phyloP scores from a whole-genome alignment of 805 yeast genomes.

The Lachancea nothofagi region DNA sequence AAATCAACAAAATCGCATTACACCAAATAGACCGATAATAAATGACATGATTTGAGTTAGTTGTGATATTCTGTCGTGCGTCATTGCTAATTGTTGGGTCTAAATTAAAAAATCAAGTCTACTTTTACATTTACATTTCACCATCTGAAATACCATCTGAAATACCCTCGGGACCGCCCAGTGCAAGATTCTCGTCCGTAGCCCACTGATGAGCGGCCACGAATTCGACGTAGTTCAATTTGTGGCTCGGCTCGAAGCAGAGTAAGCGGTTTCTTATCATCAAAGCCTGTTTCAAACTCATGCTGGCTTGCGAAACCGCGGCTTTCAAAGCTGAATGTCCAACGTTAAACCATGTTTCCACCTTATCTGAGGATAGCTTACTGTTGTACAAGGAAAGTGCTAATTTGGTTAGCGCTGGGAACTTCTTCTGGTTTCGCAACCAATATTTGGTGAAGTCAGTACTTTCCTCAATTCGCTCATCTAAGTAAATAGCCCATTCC shows the following conservation, averaged over 20 bases:
- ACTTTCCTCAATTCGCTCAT: conserved; percentile 12
- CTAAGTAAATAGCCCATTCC: conserved; percentile 15
- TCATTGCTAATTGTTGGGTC: too few species aligned
- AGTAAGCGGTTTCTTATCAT: conserved; percentile 13
- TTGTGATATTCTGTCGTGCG: too few species aligned
- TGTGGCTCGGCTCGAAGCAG: conserved; percentile 12
- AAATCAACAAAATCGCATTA: conserved; percentile 1
- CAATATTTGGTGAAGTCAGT: conserved; percentile 12
- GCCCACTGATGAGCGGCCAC: conserved; percentile 14
- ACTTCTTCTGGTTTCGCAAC: conserved; percentile 14
- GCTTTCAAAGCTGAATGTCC: conserved; percentile 11
- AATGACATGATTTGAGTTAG: too few species aligned
- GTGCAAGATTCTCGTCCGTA: conserved; percentile 8
- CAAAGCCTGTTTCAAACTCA: conserved; percentile 13
- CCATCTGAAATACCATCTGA: not conserved
- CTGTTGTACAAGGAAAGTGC: conserved; percentile 14
- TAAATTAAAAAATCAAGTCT: too few species aligned
- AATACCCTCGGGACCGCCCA: not conserved
- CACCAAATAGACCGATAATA: too few species aligned
- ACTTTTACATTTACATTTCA: not conserved
- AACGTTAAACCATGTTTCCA: conserved; percentile 11
- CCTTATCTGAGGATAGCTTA: conserved; percentile 12
- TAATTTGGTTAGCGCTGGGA: conserved; percentile 9
- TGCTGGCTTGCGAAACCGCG: conserved; percentile 11
- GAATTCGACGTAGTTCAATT: conserved; percentile 8